Evolutionary conservation across 129 eudicot genomes (phyloP), one percentile per base, ranked within the genome.

Genomic region (Tanacetum coccineum): DNA sequence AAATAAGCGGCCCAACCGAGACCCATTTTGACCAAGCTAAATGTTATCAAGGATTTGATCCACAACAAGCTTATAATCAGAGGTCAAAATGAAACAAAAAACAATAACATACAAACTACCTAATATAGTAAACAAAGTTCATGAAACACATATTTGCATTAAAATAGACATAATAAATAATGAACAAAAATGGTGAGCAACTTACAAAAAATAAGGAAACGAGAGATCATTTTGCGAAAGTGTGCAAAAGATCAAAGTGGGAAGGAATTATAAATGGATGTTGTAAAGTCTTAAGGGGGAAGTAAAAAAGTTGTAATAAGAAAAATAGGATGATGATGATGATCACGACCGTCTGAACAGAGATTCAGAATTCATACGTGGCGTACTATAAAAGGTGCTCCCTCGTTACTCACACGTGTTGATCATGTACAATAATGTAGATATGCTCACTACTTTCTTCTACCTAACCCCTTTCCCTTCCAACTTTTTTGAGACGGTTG

Each of bases 391-490:
- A 30, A 49, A 61, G 57, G 13, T 46, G 7, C 22, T 42, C 7
- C 17, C 55, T 49, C 59, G n/a, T 15, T 51, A 52, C 4, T 54
- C 67, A 28, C 59, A 74, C 78, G 78, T 74, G 73, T 20, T 66
- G 45, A 20, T 66, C 28, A 19, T 45, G 15, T n/a, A n/a, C n/a
- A n/a, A n/a, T n/a, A n/a, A n/a, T n/a, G n/a, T n/a, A n/a, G n/a
- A n/a, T n/a, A n/a, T n/a, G n/a, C n/a, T n/a, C n/a, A n/a, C n/a
- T n/a, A n/a, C n/a, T n/a, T n/a, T n/a, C n/a, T n/a, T n/a, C n/a
- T n/a, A n/a, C n/a, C n/a, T n/a, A n/a, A n/a, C n/a, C n/a, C n/a
- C n/a, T n/a, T n/a, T n/a, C n/a, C n/a, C n/a, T n/a, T n/a, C n/a
- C n/a, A n/a, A n/a, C n/a, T n/a, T n/a, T n/a, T n/a, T n/a, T n/a